Percentiles rank a stretch among this genome's conserved stretches.
Evolutionary conservation across 1,284 basidiomycete species (phyloP).

Genomic region (Irpex lacteus): DNA sequence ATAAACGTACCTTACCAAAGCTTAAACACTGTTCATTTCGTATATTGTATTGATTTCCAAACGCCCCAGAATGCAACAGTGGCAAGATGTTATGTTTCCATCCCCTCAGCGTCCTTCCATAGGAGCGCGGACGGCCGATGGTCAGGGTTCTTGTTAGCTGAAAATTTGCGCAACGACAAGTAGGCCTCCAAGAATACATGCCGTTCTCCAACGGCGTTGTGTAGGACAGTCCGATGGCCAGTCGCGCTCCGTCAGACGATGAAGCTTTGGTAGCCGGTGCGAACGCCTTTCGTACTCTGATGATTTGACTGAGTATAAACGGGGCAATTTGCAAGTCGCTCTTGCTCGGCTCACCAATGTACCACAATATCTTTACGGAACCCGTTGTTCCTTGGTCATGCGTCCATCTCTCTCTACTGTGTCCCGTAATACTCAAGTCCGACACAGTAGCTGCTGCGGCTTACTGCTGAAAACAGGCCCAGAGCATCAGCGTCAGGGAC

Average conservation of each 20-base stretch:
- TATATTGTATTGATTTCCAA: background rate
- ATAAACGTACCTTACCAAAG: background rate
- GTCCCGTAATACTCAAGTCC: background rate
- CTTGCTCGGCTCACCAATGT: background rate
- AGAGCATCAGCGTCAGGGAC: background rate
- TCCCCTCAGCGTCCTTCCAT: background rate
- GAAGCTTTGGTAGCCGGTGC: background rate
- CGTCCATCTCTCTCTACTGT: background rate
- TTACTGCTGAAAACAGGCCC: background rate
- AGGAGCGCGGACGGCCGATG: background rate
- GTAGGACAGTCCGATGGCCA: background rate
- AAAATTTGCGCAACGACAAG: background rate
- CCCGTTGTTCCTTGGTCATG: background rate
- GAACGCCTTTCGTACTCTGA: background rate
- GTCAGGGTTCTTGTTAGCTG: background rate
- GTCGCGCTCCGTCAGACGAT: background rate
- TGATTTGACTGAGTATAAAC: background rate
- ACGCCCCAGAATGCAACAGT: background rate
- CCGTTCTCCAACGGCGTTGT: background rate
- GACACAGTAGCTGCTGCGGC: background rate
- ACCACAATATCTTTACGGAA: background rate
- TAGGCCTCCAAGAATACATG: background rate
- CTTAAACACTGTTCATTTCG: background rate
- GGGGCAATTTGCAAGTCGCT: background rate
- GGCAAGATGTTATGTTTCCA: background rate